A percentile compares a stretch with the other conserved stretches of the same genome.
These are phyloP conservation scores for Daldinia decipiens DNA, from an alignment of 495 filamentous ascomycete genomes.

Conservation along the genomic window DNA sequence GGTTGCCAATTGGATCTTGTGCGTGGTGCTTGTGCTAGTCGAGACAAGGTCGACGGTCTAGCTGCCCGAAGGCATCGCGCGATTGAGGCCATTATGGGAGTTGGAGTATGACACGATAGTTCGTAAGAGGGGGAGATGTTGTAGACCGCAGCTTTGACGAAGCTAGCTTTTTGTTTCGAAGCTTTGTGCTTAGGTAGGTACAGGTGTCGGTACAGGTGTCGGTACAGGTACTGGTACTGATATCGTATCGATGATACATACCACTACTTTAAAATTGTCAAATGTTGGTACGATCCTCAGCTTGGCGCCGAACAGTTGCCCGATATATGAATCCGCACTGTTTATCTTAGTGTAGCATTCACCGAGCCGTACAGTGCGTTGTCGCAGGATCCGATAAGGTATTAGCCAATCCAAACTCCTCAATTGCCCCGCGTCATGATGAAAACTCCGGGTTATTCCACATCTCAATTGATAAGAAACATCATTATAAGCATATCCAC, in stretches of 20 bases:
- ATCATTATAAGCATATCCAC: constrained; percentile 23
- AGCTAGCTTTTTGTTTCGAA: constrained; percentile 17
- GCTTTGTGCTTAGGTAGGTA: constrained; percentile 19
- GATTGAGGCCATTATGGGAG: constrained; percentile 59
- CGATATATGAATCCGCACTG: constrained; percentile 30
- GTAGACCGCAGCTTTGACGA: constrained; percentile 21
- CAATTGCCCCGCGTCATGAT: constrained; percentile 38
- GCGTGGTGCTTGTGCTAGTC: constrained; percentile 50
- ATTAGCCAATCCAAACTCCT: constrained; percentile 21
- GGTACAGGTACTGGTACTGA: not conserved
- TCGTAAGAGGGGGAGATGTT: constrained; percentile 4
- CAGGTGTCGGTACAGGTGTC: no score
- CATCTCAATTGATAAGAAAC: constrained; percentile 40
- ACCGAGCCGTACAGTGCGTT: constrained; percentile 17
- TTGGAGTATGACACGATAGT: not conserved
- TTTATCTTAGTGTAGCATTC: not conserved
- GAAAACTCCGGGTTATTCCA: constrained; percentile 32
- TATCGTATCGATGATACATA: constrained; percentile 41
- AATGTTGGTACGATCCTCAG: constrained; percentile 40
- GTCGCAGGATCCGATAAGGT: constrained; percentile 16
- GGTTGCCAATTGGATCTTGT: constrained; percentile 46
- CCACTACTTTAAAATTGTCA: constrained; percentile 35
- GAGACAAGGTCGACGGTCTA: constrained; percentile 54
- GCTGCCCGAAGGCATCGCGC: constrained; percentile 57
- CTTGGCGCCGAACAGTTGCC: constrained; percentile 39